Percentiles rank a stretch among this genome's conserved stretches.
Evolutionary conservation across 257 asterid genomes (phyloP).

Genomic region (Primulina huaijiensis): DNA sequence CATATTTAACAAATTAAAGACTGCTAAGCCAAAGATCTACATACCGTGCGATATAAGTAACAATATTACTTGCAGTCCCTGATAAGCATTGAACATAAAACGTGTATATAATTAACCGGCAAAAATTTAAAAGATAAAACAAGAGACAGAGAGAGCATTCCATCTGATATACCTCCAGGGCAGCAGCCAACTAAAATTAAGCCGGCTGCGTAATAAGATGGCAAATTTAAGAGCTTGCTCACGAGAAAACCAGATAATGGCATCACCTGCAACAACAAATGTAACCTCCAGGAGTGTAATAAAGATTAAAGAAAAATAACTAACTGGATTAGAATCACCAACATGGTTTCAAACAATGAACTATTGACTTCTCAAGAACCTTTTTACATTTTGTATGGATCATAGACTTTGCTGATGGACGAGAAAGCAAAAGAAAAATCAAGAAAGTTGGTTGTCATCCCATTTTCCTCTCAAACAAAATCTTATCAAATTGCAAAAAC

Average conservation of each 20-base stretch:
- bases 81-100: slow-evolving; percentile 25
- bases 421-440: background rate
- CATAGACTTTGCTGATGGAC: background rate
- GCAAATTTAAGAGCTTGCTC: slow-evolving; percentile 84
- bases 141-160: background rate
- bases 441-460: background rate
- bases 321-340: slow-evolving; percentile 1
- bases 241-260: slow-evolving; percentile 76
- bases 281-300: slow-evolving; percentile 4
- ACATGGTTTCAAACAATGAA: background rate
- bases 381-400: background rate
- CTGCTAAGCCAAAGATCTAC: slow-evolving; percentile 6
- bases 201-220: slow-evolving; percentile 91
- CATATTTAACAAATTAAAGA: slow-evolving; percentile 16
- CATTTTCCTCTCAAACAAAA: background rate
- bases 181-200: slow-evolving; percentile 88
- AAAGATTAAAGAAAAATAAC: background rate
- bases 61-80: slow-evolving; percentile 96
- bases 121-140: slow-evolving; percentile 1
- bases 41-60: slow-evolving; percentile 92
- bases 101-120: slow-evolving; percentile 7
- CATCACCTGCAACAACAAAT: slow-evolving; percentile 62
- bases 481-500: background rate
- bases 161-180: slow-evolving; percentile 71
- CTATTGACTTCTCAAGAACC: background rate